These are phyloP conservation scores for Artemisia argyi DNA, from an alignment of 129 eudicot species.

Conservation along the genomic window DNA sequence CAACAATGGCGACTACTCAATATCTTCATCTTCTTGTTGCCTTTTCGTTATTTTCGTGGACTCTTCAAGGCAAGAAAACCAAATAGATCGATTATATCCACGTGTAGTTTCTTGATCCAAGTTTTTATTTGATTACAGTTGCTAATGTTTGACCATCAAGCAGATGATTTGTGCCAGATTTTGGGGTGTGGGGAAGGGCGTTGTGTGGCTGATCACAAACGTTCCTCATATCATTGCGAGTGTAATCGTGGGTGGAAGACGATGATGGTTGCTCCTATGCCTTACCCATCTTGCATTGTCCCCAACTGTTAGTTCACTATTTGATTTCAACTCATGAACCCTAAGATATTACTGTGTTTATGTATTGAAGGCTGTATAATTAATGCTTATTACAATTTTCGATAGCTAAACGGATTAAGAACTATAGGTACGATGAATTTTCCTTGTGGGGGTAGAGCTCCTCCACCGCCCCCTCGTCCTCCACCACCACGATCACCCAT, in stretches of 20 bases:
- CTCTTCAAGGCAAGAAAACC: conserved; percentile 17
- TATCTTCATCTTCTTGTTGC: conserved; percentile 16
- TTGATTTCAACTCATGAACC: background rate
- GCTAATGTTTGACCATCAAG: background rate
- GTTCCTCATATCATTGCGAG: conserved; percentile 24
- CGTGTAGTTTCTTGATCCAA: background rate
- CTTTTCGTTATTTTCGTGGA: conserved; percentile 11
- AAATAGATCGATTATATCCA: background rate
- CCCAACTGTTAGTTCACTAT: conserved; percentile 34
- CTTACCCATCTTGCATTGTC: conserved; percentile 33
- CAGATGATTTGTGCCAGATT: conserved; percentile 21
- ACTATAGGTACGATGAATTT: conserved; percentile 15
- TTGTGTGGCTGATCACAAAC: conserved; percentile 10
- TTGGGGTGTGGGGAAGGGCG: conserved; percentile 37
- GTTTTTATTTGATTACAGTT: no score
- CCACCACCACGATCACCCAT: background rate
- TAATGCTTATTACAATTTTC: background rate
- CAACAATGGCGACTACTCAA: conserved; percentile 18
- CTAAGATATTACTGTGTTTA: background rate
- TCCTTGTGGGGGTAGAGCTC: conserved; percentile 23
- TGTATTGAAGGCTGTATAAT: background rate
- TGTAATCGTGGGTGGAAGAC: conserved; percentile 41
- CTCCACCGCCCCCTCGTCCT: conserved; percentile 24
- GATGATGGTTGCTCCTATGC: conserved; percentile 27
- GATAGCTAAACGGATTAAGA: background rate